Conservation (phyloP, 2,329 filamentous ascomycete genomes). For the Ceratocystis alfenasii region DNA sequence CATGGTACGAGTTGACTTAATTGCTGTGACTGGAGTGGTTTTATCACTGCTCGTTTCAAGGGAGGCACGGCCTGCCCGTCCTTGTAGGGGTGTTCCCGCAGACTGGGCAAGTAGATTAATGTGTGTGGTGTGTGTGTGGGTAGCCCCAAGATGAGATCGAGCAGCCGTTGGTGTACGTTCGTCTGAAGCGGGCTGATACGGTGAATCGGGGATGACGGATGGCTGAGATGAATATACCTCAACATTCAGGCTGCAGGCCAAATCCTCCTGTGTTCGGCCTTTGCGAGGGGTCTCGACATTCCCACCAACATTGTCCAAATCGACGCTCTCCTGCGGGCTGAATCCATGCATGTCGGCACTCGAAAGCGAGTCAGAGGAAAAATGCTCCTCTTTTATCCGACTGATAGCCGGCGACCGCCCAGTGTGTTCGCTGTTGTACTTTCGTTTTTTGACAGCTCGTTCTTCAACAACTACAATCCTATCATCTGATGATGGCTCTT, state of each 20-base stretch:
- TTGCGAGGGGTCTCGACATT: conserved; percentile 12
- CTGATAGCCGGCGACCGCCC: background rate
- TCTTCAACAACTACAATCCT: conserved; percentile 12
- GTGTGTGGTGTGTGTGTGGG: background rate
- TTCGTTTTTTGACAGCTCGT: conserved; percentile 17
- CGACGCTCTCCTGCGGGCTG: conserved; percentile 17
- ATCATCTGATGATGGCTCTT: conserved; percentile 31
- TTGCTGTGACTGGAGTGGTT: background rate
- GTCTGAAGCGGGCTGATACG: background rate
- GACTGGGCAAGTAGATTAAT: background rate
- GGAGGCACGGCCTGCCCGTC: background rate
- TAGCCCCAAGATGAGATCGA: background rate
- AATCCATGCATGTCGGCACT: conserved; percentile 6
- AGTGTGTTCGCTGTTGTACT: background rate
- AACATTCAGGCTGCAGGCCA: conserved; percentile 17
- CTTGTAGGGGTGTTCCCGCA: background rate
- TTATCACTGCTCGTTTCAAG: background rate
- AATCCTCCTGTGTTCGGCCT: conserved; percentile 1
- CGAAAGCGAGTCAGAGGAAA: background rate
- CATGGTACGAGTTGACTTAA: background rate
- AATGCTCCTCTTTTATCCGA: conserved; percentile 19
- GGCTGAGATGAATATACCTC: conserved; percentile 16
- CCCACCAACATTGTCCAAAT: conserved; percentile 8
- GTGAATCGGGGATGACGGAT: conserved; percentile 19
- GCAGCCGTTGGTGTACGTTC: background rate